Percentiles rank a stretch among this genome's conserved stretches.
Conservation (phyloP, 805 yeast genomes). For the Saturnispora galanensis region DNA sequence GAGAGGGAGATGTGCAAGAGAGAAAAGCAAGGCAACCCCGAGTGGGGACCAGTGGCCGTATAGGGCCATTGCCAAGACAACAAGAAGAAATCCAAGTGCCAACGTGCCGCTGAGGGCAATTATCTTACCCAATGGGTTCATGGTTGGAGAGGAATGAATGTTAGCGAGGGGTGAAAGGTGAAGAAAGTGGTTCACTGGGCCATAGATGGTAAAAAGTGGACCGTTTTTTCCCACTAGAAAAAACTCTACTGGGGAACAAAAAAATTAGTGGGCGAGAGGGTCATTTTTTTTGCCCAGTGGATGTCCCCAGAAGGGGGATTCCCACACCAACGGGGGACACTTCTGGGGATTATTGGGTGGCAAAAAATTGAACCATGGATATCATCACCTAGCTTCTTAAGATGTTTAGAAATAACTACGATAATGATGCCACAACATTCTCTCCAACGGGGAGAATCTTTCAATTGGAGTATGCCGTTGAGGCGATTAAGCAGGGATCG, state of each 20-base stretch:
- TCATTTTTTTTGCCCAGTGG: too few species aligned
- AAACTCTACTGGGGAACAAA: too few species aligned
- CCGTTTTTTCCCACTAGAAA: too few species aligned
- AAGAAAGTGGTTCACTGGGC: not conserved
- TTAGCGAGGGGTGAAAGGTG: not conserved
- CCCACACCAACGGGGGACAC: too few species aligned
- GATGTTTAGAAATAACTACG: conserved; percentile 94
- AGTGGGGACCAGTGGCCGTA: conserved; percentile 90
- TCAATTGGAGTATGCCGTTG: conserved; percentile 84
- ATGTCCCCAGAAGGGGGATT: too few species aligned
- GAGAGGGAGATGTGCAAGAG: conserved; percentile 65
- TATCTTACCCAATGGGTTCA: conserved; percentile 65
- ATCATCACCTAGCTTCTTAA: too few species aligned
- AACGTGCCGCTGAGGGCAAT: conserved; percentile 67
- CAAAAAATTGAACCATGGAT: too few species aligned
- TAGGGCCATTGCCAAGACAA: conserved; percentile 79
- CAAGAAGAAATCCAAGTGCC: conserved; percentile 83
- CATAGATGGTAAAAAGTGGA: too few species aligned
- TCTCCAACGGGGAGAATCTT: conserved; percentile 91
- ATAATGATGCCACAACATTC: conserved; percentile 95
- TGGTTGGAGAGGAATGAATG: not conserved
- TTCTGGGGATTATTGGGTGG: too few species aligned
- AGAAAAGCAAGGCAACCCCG: conserved; percentile 52
- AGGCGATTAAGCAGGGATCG: conserved; percentile 95
- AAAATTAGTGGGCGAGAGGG: too few species aligned